Evolutionary conservation across 441 rosid genomes (phyloP).

Genomic region (Daphne laureola): DNA sequence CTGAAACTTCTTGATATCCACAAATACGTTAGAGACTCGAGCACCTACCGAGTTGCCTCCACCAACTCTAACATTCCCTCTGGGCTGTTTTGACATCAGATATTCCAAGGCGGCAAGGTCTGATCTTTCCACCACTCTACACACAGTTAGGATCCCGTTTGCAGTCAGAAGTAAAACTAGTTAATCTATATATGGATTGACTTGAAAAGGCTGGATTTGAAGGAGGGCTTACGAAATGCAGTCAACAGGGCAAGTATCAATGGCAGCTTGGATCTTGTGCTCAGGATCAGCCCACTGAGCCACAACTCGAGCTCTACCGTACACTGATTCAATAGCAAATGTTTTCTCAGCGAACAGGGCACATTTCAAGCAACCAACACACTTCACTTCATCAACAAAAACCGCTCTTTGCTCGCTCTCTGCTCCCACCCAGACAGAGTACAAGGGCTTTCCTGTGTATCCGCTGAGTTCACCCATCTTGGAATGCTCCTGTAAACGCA

Average conservation of each 20-base stretch:
- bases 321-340: slow-evolving; percentile 64
- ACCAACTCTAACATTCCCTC: slow-evolving; percentile 74
- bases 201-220: no score
- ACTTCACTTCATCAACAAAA: slow-evolving; percentile 91
- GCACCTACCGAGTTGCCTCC: slow-evolving; percentile 43
- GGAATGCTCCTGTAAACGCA: slow-evolving; percentile 52
- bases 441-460: slow-evolving; percentile 66
- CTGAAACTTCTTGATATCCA: slow-evolving; percentile 74
- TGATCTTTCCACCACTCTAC: slow-evolving; percentile 71
- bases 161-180: no score
- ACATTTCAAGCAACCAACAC: slow-evolving; percentile 88
- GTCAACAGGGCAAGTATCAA: slow-evolving; percentile 72
- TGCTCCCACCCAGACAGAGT: slow-evolving; percentile 72
- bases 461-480: slow-evolving; percentile 62
- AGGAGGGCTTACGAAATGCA: slow-evolving; percentile 60
- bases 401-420: slow-evolving; percentile 69
- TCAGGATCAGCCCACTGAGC: slow-evolving; percentile 95
- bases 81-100: slow-evolving; percentile 83
- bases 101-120: slow-evolving; percentile 81
- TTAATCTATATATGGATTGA: no score
- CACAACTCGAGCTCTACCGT: slow-evolving; percentile 84
- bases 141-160: not conserved
- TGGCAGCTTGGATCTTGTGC: slow-evolving; percentile 63
- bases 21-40: slow-evolving; percentile 64
- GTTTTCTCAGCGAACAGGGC: slow-evolving; percentile 73